Evolutionary conservation across 169 alveolate genomes (phyloP), one percentile per base, ranked within the genome.

Genomic region (Babesia ovata): DNA sequence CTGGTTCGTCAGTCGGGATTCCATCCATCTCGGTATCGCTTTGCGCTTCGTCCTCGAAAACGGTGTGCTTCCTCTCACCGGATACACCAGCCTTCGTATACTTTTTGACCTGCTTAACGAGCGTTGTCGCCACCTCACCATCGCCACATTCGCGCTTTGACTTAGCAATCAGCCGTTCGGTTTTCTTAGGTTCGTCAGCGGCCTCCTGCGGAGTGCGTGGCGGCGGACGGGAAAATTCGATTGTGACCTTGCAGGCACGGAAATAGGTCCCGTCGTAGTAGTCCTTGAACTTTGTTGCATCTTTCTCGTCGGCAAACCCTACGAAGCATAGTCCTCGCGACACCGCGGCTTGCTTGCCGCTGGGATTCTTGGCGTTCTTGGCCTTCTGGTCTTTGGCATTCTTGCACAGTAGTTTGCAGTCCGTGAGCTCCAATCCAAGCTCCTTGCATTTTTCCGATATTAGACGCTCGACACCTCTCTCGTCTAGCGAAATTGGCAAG

Each of bases 321-420:
- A 95, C 91, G 85, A 93, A 95, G 50, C 96, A 95, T 65, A 95
- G 87, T 60, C 91, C 86, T 60, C 97, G 84, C 22, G 96, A 91
- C 45, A 70, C 87, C 22, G 50, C 66, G 19, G 61, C 42, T n/a
- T 67, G 57, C 50, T 74, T 65, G 42, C 48, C 48, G 16, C 72
- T 22, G 22, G 16, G 13, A 0, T 29, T 66, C 28, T 21, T 48
- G 19, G 50, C 39, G 28, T n/a, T 17, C 24, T 59, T 59, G 24
- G 33, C 45, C 62, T 71, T 71, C 21, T 46, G 16, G 39, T 22
- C 13, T 6, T 14, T 21, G 19, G 72, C 65, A 3, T 58, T 48
- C 57, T 83, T 83, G 19, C 81, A 65, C 11, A 83, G 72, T 19
- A 83, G 78, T 11, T 70, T 65, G 29, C 84, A 65, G 49, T 83